These are phyloP conservation scores for Aphanomyces invadans DNA, from an alignment of 352 stramenopile species.

Conservation along the genomic window DNA sequence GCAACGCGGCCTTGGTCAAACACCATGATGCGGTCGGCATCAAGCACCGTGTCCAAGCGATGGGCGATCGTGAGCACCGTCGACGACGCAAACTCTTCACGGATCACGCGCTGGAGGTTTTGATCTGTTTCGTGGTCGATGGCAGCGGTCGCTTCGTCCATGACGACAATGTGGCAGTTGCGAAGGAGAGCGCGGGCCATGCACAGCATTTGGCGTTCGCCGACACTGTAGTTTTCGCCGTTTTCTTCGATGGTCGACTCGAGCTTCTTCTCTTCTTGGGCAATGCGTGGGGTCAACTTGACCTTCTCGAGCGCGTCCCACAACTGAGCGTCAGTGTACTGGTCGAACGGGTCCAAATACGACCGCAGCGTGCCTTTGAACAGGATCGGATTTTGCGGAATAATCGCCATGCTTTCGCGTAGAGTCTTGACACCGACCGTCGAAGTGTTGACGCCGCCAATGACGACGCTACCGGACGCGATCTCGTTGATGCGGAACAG, in stretches of 20 bases:
- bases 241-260: constrained; percentile 62
- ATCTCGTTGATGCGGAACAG: constrained; percentile 41
- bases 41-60: constrained; percentile 86
- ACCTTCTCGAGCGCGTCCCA: constrained; percentile 50
- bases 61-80: constrained; percentile 93
- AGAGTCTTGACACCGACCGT: constrained; percentile 25
- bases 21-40: constrained; percentile 84
- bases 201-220: constrained; percentile 85
- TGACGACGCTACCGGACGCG: constrained; percentile 33
- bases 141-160: constrained; percentile 46
- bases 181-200: constrained; percentile 77
- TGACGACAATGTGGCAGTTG: constrained; percentile 76
- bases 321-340: constrained; percentile 39
- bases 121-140: constrained; percentile 71
- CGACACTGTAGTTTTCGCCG: constrained; percentile 81
- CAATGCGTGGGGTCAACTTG: constrained; percentile 31
- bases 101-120: constrained; percentile 87
- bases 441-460: constrained; percentile 25
- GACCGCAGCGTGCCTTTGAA: constrained; percentile 74
- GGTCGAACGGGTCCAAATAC: constrained; percentile 69
- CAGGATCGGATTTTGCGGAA: constrained; percentile 31
- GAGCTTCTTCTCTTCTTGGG: constrained; percentile 28
- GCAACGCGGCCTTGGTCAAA: constrained; percentile 75
- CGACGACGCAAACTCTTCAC: constrained; percentile 87
- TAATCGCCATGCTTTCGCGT: constrained; percentile 24